Evolutionary conservation across 2,329 filamentous ascomycete species (phyloP).

Genomic region (Botrytis aclada): DNA sequence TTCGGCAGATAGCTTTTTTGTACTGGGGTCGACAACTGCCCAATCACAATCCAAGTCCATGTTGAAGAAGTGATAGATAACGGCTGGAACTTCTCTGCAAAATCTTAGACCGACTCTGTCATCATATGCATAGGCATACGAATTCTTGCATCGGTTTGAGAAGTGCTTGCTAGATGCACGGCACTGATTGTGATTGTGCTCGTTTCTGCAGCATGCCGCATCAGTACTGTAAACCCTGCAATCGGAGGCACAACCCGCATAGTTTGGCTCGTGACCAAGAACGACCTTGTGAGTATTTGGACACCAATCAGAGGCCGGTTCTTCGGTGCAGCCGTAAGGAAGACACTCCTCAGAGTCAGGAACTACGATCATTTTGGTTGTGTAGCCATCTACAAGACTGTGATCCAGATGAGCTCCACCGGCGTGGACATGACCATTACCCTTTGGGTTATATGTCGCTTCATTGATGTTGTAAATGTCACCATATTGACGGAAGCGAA

Average conservation of each 20-base stretch:
- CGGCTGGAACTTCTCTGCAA: neutral
- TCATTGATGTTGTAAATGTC: constrained; percentile 1
- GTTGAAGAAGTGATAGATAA: neutral
- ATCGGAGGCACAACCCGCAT: neutral
- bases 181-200: neutral
- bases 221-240: neutral
- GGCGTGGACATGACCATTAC: neutral
- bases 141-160: neutral
- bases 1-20: too few species aligned
- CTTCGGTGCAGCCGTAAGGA: neutral
- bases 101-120: neutral
- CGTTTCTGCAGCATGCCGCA: neutral
- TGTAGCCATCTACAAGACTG: neutral
- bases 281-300: neutral
- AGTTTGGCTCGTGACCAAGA: neutral
- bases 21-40: neutral
- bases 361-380: neutral
- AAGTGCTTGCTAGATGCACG: constrained; percentile 1
- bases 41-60: neutral
- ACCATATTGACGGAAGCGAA: too few species aligned
- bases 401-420: constrained; percentile 2
- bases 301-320: neutral
- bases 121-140: constrained; percentile 5
- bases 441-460: neutral
- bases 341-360: neutral